Base-by-base conservation (phyloP, 192 early-diverging fungal genomes). In the Backusella luteola region DNA sequence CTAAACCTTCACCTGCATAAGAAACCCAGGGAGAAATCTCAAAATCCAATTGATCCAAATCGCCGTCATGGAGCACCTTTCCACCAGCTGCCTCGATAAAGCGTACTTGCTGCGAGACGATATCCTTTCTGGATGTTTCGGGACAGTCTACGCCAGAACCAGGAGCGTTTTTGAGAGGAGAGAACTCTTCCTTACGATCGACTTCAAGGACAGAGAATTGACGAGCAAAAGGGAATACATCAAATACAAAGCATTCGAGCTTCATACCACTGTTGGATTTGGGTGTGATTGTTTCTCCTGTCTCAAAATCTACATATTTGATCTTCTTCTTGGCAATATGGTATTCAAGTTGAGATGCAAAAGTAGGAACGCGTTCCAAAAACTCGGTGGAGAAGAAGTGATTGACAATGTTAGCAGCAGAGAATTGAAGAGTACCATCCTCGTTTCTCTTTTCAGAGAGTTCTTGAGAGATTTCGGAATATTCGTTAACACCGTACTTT, bases 321-420 rank as follows among this genome's bases (percentile, higher is more conserved):
- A 99, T 98, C 91, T 99, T 99, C 89, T 99, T 99, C 81, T 91
- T 89, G 11, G 98, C 98, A 75, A 98, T 91, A 83, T 99, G 98
- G 87, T 96, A 98, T 85, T 98, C 95, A 14, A 99, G 90, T 72
- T 87, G 79, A 59, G 81, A 83, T 80, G 97, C 96, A 77, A 98
- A 90, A 14, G 89, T 87, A 70, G 96, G 92, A 69, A 97, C 90
- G 46, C 91, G 88, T 70, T 94, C 84, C 80, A 99, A 86, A 82
- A 99, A 99, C 68, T 90, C 97, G 26, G 90, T 85, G 26, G 96
- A 93, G 86, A 96, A 99, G 84, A 96, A 99, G 87, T 99, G 98
- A 88, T 98, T 99, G 83, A 92, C 96, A 88, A 99, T 97, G 82
- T 99, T 99, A 38, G 92, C 98, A 4, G 98, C 96, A 41, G 29